A percentile compares a stretch with the other conserved stretches of the same genome.
These are phyloP conservation scores for Wickerhamomyces strasburgensis DNA, from an alignment of 805 yeast species.

Conservation along the genomic window DNA sequence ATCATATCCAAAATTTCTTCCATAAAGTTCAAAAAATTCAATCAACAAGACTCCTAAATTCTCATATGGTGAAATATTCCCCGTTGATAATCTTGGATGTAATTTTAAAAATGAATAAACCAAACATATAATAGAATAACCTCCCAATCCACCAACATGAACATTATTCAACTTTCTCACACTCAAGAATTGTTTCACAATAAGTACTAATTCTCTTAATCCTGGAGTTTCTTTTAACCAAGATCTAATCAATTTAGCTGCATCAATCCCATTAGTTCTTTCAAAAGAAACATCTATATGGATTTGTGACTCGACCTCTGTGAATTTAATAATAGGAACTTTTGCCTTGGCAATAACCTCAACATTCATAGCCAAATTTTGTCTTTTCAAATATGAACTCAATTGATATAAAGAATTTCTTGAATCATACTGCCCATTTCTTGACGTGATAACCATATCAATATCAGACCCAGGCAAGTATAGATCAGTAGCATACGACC, in stretches of 20 bases:
- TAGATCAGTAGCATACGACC: conserved; percentile 89
- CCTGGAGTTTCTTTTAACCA: conserved; percentile 80
- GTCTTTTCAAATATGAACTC: conserved; percentile 60
- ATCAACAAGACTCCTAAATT: conserved; percentile 83
- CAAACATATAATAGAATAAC: conserved; percentile 86
- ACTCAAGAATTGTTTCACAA: conserved; percentile 79
- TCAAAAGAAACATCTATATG: conserved; percentile 91
- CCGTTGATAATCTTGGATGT: conserved; percentile 73
- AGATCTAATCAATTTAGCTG: conserved; percentile 68
- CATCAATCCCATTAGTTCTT: conserved; percentile 72
- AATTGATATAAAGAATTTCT: conserved; percentile 67
- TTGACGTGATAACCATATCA: conserved; percentile 81
- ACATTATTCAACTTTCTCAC: conserved; percentile 79
- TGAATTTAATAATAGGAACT: conserved; percentile 91
- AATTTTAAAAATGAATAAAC: conserved; percentile 70
- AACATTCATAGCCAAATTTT: conserved; percentile 60
- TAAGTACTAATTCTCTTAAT: conserved; percentile 71
- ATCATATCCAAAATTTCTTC: conserved; percentile 83
- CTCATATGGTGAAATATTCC: conserved; percentile 59
- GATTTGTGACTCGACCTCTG: conserved; percentile 63
- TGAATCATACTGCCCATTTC: conserved; percentile 50
- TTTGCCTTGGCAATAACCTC: conserved; percentile 87
- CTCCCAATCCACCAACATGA: conserved; percentile 92
- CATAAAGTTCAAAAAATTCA: conserved; percentile 90
- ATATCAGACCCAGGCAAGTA: conserved; percentile 94